phyloP scores from a whole-genome alignment of 2,329 filamentous ascomycete genomes.

The Emergomyces pasteurianus region DNA sequence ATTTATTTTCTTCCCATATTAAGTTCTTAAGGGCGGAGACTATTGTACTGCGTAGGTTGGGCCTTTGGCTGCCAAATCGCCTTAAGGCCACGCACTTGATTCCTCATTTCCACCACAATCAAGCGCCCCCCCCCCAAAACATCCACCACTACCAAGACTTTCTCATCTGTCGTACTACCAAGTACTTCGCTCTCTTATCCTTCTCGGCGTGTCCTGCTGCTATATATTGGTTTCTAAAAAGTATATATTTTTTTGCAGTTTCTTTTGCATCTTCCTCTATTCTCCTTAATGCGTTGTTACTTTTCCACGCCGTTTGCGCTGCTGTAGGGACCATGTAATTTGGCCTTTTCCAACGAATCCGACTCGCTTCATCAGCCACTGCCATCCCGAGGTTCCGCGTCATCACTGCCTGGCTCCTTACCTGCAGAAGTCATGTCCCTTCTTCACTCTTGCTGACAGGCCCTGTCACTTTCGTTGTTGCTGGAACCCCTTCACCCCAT shows the following conservation, averaged over 20 bases:
- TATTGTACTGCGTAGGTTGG: too few relatives aligned
- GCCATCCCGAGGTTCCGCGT: not conserved
- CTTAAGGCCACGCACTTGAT: not conserved
- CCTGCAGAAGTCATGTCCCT: not conserved
- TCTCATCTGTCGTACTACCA: too few relatives aligned
- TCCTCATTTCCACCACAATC: not conserved
- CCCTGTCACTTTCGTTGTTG: not conserved
- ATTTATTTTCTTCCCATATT: too few relatives aligned
- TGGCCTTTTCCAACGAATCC: not conserved
- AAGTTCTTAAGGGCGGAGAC: too few relatives aligned
- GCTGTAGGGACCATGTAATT: not conserved
- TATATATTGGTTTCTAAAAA: not conserved
- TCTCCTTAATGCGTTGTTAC: not conserved
- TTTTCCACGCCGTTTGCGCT: not conserved
- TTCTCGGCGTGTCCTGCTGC: not conserved
- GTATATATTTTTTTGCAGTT: not conserved
- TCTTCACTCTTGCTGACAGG: slow-evolving; percentile 4
- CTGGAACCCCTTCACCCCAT: not conserved
- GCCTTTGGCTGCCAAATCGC: too few relatives aligned
- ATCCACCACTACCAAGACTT: too few relatives aligned
- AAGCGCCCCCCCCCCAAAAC: not conserved
- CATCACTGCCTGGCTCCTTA: not conserved
- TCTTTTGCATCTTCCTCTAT: not conserved
- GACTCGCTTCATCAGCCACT: not conserved
- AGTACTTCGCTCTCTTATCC: too few relatives aligned